Percentiles rank a stretch among this genome's conserved stretches.
Evolutionary conservation across 805 yeast species (phyloP).

Genomic region (Metschnikowia picachoensis): DNA sequence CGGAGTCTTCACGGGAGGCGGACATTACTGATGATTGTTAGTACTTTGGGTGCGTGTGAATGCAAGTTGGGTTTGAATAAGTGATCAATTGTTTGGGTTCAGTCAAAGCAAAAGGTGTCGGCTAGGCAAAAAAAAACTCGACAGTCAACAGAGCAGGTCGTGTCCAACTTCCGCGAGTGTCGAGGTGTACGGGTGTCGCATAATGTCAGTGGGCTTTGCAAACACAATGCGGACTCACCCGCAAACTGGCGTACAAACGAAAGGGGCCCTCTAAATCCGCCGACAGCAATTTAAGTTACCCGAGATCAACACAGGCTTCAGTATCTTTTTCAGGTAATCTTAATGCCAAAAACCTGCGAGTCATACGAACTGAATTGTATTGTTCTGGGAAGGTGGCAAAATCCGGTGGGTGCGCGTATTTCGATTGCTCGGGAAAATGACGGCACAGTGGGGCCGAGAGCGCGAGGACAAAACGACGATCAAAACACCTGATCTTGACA

Average conservation of each 20-base stretch:
- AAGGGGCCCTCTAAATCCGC: background rate
- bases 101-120: slow-evolving; percentile 1
- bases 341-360: too few species aligned
- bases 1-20: slow-evolving; percentile 94
- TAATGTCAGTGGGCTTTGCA: slow-evolving; percentile 7
- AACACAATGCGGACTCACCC: slow-evolving; percentile 7
- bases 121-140: slow-evolving; percentile 16
- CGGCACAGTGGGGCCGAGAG: slow-evolving; percentile 1
- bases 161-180: slow-evolving; percentile 19
- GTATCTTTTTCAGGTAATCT: too few species aligned
- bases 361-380: too few species aligned
- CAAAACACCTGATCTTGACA: slow-evolving; percentile 4
- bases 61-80: background rate
- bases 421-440: slow-evolving; percentile 8
- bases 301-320: too few species aligned
- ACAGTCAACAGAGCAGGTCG: slow-evolving; percentile 19
- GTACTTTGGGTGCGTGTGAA: slow-evolving; percentile 6
- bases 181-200: slow-evolving; percentile 19
- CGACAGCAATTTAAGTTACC: too few species aligned
- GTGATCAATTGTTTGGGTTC: background rate
- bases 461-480: slow-evolving; percentile 10
- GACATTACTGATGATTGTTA: slow-evolving; percentile 45
- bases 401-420: slow-evolving; percentile 3
- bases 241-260: background rate
- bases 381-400: background rate